These are phyloP conservation scores for Gamsiella multidivaricata DNA, from an alignment of 192 early-diverging fungal genomes.

Conservation along the genomic window DNA sequence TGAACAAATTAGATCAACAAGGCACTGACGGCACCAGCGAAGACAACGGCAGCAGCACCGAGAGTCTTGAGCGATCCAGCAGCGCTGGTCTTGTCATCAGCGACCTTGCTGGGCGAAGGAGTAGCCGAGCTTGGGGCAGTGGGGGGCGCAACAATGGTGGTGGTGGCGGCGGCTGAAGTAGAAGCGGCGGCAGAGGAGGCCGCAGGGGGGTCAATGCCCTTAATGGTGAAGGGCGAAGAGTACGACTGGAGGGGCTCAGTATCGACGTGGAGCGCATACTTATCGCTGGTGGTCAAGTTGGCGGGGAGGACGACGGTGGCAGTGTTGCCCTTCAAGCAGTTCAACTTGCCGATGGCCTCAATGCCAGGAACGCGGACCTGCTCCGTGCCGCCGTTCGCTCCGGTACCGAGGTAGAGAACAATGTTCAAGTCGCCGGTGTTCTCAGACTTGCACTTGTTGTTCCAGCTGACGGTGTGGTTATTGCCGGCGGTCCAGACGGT, in stretches of 20 bases:
- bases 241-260: constrained; percentile 43
- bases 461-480: constrained; percentile 39
- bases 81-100: constrained; percentile 12
- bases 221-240: constrained; percentile 36
- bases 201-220: constrained; percentile 19
- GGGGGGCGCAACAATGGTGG: not conserved
- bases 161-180: not conserved
- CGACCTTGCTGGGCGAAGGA: not conserved
- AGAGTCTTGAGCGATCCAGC: constrained; percentile 39
- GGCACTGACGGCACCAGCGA: constrained; percentile 27
- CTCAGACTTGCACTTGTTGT: constrained; percentile 29
- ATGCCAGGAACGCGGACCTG: constrained; percentile 35
- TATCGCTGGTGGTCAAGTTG: constrained; percentile 40
- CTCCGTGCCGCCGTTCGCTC: constrained; percentile 20
- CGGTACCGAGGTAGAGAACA: constrained; percentile 39
- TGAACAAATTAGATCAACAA: constrained; percentile 41
- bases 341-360: constrained; percentile 15
- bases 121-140: constrained; percentile 1
- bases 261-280: constrained; percentile 33
- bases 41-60: constrained; percentile 28
- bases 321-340: constrained; percentile 37
- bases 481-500: constrained; percentile 43
- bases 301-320: constrained; percentile 34
- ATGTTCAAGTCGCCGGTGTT: constrained; percentile 36
- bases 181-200: constrained; percentile 14